Percentiles rank a stretch among this genome's conserved stretches.
Conservation (phyloP, 495 filamentous ascomycete species). For the Delitschia confertaspora region DNA sequence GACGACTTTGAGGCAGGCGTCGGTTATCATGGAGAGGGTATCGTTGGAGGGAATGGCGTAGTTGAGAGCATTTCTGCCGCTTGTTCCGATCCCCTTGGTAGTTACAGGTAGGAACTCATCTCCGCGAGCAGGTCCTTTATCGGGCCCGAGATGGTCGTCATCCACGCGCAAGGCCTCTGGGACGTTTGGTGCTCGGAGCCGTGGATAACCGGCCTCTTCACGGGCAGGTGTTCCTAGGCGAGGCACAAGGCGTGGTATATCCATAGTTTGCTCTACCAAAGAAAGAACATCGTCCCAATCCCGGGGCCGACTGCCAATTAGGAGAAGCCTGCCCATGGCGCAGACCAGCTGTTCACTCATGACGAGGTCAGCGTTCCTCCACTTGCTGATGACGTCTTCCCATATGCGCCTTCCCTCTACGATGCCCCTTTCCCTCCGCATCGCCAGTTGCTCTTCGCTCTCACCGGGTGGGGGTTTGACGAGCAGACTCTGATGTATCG, state of each 20-base stretch:
- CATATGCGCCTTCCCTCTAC: slow-evolving; percentile 62
- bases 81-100: neutral
- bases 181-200: slow-evolving; percentile 21
- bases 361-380: slow-evolving; percentile 56
- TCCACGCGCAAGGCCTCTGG: slow-evolving; percentile 10
- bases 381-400: slow-evolving; percentile 65
- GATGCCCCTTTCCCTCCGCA: slow-evolving; percentile 33
- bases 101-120: slow-evolving; percentile 20
- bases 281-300: slow-evolving; percentile 61
- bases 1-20: slow-evolving; percentile 48
- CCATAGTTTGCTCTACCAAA: slow-evolving; percentile 69
- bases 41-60: slow-evolving; percentile 53
- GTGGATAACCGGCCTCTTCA: slow-evolving; percentile 18
- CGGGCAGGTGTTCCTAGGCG: slow-evolving; percentile 27
- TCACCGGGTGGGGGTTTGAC: slow-evolving; percentile 34
- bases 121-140: slow-evolving; percentile 8
- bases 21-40: slow-evolving; percentile 59
- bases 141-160: slow-evolving; percentile 12
- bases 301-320: slow-evolving; percentile 47
- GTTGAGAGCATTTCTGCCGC: slow-evolving; percentile 15
- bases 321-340: slow-evolving; percentile 65
- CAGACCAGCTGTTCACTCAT: slow-evolving; percentile 67
- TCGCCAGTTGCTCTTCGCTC: slow-evolving; percentile 31
- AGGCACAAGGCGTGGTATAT: slow-evolving; percentile 46
- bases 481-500: slow-evolving; percentile 42